phyloP scores from a whole-genome alignment of 2,329 filamentous ascomycete species.

The Zalaria sp. region DNA sequence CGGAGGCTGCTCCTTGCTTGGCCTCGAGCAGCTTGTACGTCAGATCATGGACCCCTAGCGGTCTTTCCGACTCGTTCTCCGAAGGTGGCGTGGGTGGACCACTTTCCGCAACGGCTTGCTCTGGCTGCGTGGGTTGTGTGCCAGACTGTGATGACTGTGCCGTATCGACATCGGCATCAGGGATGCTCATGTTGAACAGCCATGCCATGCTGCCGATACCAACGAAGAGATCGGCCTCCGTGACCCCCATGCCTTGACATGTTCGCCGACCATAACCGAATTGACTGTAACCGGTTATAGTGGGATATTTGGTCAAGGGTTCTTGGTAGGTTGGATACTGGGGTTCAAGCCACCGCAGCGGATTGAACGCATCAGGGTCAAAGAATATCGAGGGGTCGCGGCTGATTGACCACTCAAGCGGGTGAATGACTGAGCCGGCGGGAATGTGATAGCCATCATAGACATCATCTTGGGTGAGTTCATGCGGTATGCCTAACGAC shows the following conservation, averaged over 20 bases:
- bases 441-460: constrained; percentile 15
- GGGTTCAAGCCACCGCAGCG: constrained; percentile 11
- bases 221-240: constrained; percentile 17
- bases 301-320: constrained; percentile 10
- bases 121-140: too few relatives aligned
- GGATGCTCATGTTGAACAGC: constrained; percentile 26
- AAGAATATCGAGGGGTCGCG: constrained; percentile 9
- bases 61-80: neutral
- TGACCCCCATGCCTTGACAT: constrained; percentile 17
- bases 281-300: constrained; percentile 10
- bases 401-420: constrained; percentile 14
- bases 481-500: constrained; percentile 11
- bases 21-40: neutral
- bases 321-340: constrained; percentile 11
- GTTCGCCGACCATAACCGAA: constrained; percentile 17
- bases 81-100: constrained; percentile 1
- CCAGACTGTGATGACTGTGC: neutral
- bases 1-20: neutral
- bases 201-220: constrained; percentile 30
- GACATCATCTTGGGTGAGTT: constrained; percentile 10
- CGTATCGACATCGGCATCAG: neutral
- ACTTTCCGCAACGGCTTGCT: constrained; percentile 1
- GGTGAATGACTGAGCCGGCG: constrained; percentile 11
- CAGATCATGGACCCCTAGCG: neutral
- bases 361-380: constrained; percentile 11